phyloP scores from a whole-genome alignment of 257 asterid species.

The Solanum peruvianum region DNA sequence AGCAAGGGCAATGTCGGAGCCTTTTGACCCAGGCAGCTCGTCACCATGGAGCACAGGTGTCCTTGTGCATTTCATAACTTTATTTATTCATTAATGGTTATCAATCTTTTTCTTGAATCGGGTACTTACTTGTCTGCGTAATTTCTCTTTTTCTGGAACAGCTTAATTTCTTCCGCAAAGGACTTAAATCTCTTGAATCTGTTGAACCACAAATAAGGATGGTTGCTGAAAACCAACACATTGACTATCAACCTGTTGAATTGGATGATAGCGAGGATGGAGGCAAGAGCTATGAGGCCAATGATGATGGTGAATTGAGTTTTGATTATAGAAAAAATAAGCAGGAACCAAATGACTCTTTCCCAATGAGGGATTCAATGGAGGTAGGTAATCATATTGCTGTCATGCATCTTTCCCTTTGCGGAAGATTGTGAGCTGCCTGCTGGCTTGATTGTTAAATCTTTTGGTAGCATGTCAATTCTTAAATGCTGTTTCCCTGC shows the following conservation, averaged over 20 bases:
- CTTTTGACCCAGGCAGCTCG: slow-evolving; percentile 92
- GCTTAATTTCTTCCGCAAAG: slow-evolving; percentile 77
- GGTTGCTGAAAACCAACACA: slow-evolving; percentile 76
- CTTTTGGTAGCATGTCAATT: background rate
- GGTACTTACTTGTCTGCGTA: slow-evolving; percentile 3
- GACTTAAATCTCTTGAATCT: slow-evolving; percentile 75
- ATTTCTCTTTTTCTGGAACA: slow-evolving; percentile 21
- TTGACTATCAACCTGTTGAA: slow-evolving; percentile 60
- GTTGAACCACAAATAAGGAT: slow-evolving; percentile 63
- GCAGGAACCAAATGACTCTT: slow-evolving; percentile 41
- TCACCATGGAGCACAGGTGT: slow-evolving; percentile 93
- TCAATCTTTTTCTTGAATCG: background rate
- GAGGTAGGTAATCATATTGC: slow-evolving; percentile 36
- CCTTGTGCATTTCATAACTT: slow-evolving; percentile 1
- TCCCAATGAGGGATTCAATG: slow-evolving; percentile 41
- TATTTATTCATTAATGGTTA: background rate
- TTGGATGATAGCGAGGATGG: slow-evolving; percentile 41
- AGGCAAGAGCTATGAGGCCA: slow-evolving; percentile 40
- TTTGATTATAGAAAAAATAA: slow-evolving; percentile 50
- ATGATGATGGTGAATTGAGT: slow-evolving; percentile 62
- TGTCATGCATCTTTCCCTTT: background rate
- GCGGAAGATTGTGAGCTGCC: background rate
- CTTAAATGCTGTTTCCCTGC: background rate
- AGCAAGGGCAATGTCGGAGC: slow-evolving; percentile 90
- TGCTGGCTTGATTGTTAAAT: background rate